Conservation (phyloP, 2,329 filamentous ascomycete genomes). For the Lachnellula occidentalis region DNA sequence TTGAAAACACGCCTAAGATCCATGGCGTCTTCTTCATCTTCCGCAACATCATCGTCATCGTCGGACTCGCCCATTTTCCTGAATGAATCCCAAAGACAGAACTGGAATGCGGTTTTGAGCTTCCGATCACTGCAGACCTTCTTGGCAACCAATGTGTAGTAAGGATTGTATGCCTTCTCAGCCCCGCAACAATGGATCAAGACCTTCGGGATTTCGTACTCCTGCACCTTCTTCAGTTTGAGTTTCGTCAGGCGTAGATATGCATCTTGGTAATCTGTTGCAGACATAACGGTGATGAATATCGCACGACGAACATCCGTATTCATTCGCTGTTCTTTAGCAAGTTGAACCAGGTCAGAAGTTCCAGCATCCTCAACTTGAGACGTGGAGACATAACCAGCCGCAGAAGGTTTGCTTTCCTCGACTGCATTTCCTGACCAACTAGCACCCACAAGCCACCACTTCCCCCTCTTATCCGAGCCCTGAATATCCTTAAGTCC, state of each 20-base stretch:
- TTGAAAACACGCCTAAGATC: constrained; percentile 58
- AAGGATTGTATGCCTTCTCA: constrained; percentile 83
- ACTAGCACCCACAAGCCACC: constrained; percentile 98
- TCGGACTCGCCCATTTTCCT: constrained; percentile 73
- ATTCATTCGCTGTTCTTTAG: constrained; percentile 33
- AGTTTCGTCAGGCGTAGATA: constrained; percentile 75
- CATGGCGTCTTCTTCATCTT: constrained; percentile 48
- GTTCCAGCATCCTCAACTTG: constrained; percentile 30
- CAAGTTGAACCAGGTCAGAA: constrained; percentile 31
- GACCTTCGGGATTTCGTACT: constrained; percentile 81
- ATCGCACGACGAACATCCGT: constrained; percentile 55
- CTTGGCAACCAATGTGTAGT: constrained; percentile 81
- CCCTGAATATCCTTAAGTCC: constrained; percentile 76
- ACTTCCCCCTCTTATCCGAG: constrained; percentile 84
- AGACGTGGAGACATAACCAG: constrained; percentile 7
- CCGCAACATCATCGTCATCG: constrained; percentile 55
- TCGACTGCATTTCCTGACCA: constrained; percentile 50
- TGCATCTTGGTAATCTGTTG: constrained; percentile 77
- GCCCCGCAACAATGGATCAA: constrained; percentile 81
- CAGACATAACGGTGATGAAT: constrained; percentile 85
- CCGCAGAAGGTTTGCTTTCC: constrained; percentile 26
- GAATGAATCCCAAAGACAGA: constrained; percentile 81
- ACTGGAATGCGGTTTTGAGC: constrained; percentile 80
- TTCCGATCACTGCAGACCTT: constrained; percentile 70
- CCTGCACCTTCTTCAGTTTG: constrained; percentile 77